Conservation (phyloP, 2,329 filamentous ascomycete genomes). For the Coniochaeta prunicola region DNA sequence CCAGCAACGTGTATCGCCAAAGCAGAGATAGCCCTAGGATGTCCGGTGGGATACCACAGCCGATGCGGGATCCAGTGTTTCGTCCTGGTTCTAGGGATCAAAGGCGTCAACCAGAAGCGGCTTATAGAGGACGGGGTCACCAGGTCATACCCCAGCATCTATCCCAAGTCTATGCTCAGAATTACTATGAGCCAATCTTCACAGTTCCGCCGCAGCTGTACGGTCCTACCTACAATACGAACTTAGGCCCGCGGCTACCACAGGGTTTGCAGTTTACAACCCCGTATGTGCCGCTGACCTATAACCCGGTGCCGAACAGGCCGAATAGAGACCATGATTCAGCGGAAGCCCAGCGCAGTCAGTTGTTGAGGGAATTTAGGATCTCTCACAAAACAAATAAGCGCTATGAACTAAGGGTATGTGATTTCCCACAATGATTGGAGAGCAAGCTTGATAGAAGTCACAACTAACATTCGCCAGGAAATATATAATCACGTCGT, state of each 20-base stretch:
- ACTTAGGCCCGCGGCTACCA: neutral
- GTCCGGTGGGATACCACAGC: conserved; percentile 20
- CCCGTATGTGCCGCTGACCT: neutral
- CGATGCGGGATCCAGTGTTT: conserved; percentile 28
- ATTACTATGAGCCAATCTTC: neutral
- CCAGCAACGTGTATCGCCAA: conserved; percentile 21
- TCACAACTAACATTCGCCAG: conserved; percentile 23
- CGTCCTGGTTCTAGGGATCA: conserved; percentile 25
- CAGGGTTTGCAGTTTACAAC: neutral
- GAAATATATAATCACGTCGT: conserved; percentile 84
- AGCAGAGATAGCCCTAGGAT: conserved; percentile 9
- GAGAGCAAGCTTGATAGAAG: neutral
- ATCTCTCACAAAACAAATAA: conserved; percentile 63
- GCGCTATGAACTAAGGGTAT: conserved; percentile 71
- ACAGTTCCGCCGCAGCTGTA: neutral
- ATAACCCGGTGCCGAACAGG: neutral
- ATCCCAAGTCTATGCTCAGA: neutral
- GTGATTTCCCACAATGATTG: neutral
- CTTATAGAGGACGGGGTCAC: conserved; percentile 25
- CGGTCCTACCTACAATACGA: neutral
- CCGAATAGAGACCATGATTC: conserved; percentile 46
- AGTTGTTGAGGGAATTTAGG: conserved; percentile 73
- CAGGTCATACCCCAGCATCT: conserved; percentile 7
- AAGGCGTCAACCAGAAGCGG: conserved; percentile 14
- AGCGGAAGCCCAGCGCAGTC: conserved; percentile 58